These are phyloP conservation scores for Gracilariopsis chorda DNA, from an alignment of 23 red algal genomes.

Conservation along the genomic window DNA sequence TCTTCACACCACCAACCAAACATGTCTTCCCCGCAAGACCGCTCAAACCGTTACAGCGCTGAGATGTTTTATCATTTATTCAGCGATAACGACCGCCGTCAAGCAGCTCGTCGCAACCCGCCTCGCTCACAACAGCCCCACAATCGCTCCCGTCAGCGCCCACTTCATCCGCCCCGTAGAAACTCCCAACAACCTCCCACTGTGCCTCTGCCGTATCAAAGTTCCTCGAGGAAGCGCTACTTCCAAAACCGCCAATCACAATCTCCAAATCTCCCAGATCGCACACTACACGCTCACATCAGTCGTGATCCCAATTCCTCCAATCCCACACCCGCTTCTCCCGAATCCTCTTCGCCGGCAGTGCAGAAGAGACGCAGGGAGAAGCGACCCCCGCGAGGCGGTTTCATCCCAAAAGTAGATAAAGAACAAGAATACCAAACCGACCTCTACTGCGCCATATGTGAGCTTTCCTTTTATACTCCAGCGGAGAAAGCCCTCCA, in stretches of 20 bases:
- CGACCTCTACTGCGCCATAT: not conserved
- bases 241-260: no score
- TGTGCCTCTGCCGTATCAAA: no score
- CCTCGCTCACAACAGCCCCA: not conserved
- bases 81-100: not conserved
- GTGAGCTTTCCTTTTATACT: not conserved
- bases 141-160: not conserved
- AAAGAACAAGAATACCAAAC: slow-evolving; percentile 25
- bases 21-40: slow-evolving; percentile 2
- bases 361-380: not conserved
- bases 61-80: not conserved
- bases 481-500: not conserved
- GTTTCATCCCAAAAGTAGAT: slow-evolving; percentile 9
- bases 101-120: not conserved
- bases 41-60: not conserved
- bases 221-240: no score
- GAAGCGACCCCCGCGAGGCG: not conserved
- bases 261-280: no score
- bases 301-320: not conserved
- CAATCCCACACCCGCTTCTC: not conserved
- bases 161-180: not conserved
- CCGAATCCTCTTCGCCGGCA: not conserved
- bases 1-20: no score
- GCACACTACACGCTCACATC: no score
- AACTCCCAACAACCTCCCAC: no score